Conservation (phyloP, 345 rosid species). For the Euclidium syriacum region DNA sequence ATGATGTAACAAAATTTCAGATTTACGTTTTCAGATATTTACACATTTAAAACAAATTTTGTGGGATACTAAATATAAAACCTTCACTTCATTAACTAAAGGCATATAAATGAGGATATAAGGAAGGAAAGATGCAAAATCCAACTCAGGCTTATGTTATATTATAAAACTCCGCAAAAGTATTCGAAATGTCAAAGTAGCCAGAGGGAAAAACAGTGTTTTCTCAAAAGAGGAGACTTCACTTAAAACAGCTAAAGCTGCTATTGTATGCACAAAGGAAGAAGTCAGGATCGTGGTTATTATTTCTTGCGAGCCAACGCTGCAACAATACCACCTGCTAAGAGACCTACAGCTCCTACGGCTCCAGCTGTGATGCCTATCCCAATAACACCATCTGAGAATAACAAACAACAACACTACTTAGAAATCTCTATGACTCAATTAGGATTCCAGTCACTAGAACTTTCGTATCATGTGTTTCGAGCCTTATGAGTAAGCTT, state of each 20-base stretch:
- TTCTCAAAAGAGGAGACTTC: not conserved
- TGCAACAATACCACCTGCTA: conserved; percentile 82
- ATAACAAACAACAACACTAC: not conserved
- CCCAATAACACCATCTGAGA: conserved; percentile 89
- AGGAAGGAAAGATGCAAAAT: not conserved
- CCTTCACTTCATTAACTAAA: too few species aligned
- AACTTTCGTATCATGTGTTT: not conserved
- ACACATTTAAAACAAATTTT: too few species aligned
- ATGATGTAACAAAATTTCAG: too few species aligned
- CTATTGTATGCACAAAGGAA: conserved; percentile 22
- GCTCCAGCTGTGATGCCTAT: conserved; percentile 86
- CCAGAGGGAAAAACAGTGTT: not conserved
- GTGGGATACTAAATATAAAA: too few species aligned
- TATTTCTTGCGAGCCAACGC: conserved; percentile 74
- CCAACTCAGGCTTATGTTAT: not conserved
- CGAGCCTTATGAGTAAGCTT: too few species aligned
- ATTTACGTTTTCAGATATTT: too few species aligned
- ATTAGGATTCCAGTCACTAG: not conserved
- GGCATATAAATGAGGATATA: too few species aligned
- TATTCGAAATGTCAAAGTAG: not conserved
- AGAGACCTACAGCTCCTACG: conserved; percentile 73
- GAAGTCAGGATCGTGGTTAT: conserved; percentile 23
- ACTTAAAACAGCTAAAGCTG: not conserved
- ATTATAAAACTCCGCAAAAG: conserved; percentile 1
- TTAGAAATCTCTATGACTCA: not conserved